Evolutionary conservation across 2,329 filamentous ascomycete genomes (phyloP), one percentile per base, ranked within the genome.

Genomic region (Akanthomyces muscarius): DNA sequence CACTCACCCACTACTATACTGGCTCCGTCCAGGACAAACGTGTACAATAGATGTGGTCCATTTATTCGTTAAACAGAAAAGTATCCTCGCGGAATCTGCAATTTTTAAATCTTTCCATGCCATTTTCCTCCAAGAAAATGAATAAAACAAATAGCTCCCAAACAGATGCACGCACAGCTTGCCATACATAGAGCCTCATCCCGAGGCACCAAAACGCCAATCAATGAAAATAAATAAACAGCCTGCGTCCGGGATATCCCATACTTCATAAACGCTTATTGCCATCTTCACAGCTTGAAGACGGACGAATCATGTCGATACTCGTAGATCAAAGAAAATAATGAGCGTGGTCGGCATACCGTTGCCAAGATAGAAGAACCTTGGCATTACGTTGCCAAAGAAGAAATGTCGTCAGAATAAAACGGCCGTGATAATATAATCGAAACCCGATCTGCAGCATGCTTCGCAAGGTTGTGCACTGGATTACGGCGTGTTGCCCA

Each of bases 401-500:
- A 55, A 62, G 33, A 62, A 52, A 60, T 52, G 36, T 44, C 57
- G 23, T 52, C 57, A n/a, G 48, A 60, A 59, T 47, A 52, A 44
- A 5, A 33, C 14, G 25, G 47, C 36, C 41, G 42, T 61, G 28
- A 61, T 36, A 54, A 38, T 25, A 38, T 42, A n/a, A 42, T 8
- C 33, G 28, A 4, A 30, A 30, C 28, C 28, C 28, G 6, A 30
- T 30, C 28, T 30, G 28, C 28, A 30, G 28, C 28, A 30, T 6
- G 6, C 4, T 6, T 30, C 28, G 28, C 28, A 30, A 30, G 28
- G 28, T 6, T 30, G 28, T 6, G 28, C 28, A 30, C 28, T 30
- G 4, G 4, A 36, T 74, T 67, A 78, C 4, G 75, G 72, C 11
- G 70, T 66, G 62, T 76, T 78, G 42, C 74, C 77, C 48, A 78